A percentile compares a stretch with the other conserved stretches of the same genome.
Evolutionary conservation across 768 basidiomycete species (phyloP).

Genomic region (Solioccasus polychromus): DNA sequence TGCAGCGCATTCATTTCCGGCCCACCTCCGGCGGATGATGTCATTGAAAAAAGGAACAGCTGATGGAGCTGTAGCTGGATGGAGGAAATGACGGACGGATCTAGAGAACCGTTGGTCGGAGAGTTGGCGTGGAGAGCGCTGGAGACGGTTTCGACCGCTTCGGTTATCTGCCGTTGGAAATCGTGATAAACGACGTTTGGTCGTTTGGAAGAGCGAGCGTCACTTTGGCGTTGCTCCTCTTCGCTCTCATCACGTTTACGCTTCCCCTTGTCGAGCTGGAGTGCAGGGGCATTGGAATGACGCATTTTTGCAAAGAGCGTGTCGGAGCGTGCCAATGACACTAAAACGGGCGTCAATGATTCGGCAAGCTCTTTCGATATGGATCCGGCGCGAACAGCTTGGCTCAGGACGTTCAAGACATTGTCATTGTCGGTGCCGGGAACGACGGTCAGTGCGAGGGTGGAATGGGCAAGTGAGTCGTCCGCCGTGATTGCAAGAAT

Average conservation of each 20-base stretch:
- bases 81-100: conserved; percentile 60
- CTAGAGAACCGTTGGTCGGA: conserved; percentile 41
- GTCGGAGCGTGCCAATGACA: conserved; percentile 65
- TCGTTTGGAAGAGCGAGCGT: conserved; percentile 40
- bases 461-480: conserved; percentile 53
- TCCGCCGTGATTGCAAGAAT: conserved; percentile 57
- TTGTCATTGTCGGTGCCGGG: conserved; percentile 43
- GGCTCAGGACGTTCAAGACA: conserved; percentile 54
- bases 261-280: conserved; percentile 70
- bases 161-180: conserved; percentile 54
- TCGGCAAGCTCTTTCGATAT: conserved; percentile 54
- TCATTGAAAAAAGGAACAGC: conserved; percentile 75
- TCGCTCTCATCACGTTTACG: conserved; percentile 62
- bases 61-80: conserved; percentile 74
- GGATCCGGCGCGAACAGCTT: conserved; percentile 43
- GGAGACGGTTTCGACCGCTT: conserved; percentile 58
- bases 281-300: conserved; percentile 59
- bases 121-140: conserved; percentile 43
- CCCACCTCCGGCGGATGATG: conserved; percentile 55
- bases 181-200: conserved; percentile 43
- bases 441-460: conserved; percentile 50
- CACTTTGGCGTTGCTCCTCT: conserved; percentile 27
- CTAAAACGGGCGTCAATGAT: conserved; percentile 57
- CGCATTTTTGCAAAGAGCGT: conserved; percentile 62
- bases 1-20: conserved; percentile 57